Base-by-base conservation (phyloP, 2,329 filamentous ascomycete genomes). In the Dothistroma pini region DNA sequence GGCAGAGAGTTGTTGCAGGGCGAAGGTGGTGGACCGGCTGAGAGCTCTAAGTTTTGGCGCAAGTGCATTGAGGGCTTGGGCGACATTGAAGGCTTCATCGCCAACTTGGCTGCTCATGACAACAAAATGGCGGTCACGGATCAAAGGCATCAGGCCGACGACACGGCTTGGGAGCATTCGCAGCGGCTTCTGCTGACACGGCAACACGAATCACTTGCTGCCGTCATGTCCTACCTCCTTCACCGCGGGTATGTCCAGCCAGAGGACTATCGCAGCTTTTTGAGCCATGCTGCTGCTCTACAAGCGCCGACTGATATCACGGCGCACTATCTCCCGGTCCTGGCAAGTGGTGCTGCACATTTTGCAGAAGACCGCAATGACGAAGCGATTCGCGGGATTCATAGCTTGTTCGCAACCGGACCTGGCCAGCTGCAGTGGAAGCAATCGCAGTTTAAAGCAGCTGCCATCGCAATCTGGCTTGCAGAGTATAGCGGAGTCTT, bases 401-500 rank as follows among this genome's bases (percentile, higher is more conserved):
- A 96, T 71, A 77, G 82, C 14, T 80, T 86, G 38, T 81, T 97
- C 22, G 86, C 88, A 66, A 82, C 84, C 41, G 83, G 84, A 19
- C 79, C 84, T 51, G 89, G 92, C 54, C 85, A 86, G 62, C 80
- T 88, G 48, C 78, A 82, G 16, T 96, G 92, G 90, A 81, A 83
- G 22, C 75, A 96, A 44, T 81, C 87, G 16, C 89, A 88, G 68
- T 83, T 97, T 12, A 89, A 93, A 69, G 90, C 93, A 51, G 89
- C 91, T 3, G 83, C 93, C 12, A 84, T 86, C 58, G 85, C 89
- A 4, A 92, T 90, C 83, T 99, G 95, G 95, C 83, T 97, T 52
- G 88, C 91, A 34, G 92, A 97, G 71, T 97, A 97, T 76, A 95
- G 90, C 67, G 91, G 91, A 2, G 90, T 91, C 81, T 96, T 72